Conservation (phyloP, 192 early-diverging fungal genomes). For the Chytriomyces sp. region DNA sequence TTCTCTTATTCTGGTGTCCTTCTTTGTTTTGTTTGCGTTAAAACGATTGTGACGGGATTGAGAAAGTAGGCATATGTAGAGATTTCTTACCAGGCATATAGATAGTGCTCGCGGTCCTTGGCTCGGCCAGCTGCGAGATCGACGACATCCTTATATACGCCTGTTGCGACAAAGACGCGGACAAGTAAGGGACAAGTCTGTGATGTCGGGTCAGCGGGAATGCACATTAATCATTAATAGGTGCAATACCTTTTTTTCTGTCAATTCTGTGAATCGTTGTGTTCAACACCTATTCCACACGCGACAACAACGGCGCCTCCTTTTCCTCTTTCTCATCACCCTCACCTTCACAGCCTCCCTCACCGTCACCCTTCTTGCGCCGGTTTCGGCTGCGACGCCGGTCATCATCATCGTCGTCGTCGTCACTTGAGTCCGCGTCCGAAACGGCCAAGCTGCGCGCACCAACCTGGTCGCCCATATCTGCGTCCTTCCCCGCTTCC, state of each 20-base stretch:
- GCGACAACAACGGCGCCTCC: background rate
- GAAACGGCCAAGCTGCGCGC: background rate
- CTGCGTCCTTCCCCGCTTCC: background rate
- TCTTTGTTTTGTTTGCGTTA: constrained; percentile 2
- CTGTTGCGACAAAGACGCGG: background rate
- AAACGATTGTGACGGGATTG: background rate
- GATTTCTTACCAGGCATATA: background rate
- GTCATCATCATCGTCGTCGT: constrained; percentile 1
- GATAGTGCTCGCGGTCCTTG: background rate
- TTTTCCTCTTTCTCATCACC: too few species aligned
- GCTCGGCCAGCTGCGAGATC: background rate
- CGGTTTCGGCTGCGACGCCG: background rate
- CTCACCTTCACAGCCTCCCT: background rate
- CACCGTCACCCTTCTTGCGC: background rate
- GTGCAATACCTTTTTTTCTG: background rate
- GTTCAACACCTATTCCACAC: background rate
- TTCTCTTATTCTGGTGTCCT: constrained; percentile 6
- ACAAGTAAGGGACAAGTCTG: constrained; percentile 4
- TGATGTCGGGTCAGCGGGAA: background rate
- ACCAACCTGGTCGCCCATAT: background rate
- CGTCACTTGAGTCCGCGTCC: background rate
- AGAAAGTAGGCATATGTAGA: background rate
- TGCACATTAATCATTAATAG: background rate
- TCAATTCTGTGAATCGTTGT: background rate
- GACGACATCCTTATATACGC: background rate